phyloP scores from a whole-genome alignment of 306 rosid genomes.

The Castanea mollissima region DNA sequence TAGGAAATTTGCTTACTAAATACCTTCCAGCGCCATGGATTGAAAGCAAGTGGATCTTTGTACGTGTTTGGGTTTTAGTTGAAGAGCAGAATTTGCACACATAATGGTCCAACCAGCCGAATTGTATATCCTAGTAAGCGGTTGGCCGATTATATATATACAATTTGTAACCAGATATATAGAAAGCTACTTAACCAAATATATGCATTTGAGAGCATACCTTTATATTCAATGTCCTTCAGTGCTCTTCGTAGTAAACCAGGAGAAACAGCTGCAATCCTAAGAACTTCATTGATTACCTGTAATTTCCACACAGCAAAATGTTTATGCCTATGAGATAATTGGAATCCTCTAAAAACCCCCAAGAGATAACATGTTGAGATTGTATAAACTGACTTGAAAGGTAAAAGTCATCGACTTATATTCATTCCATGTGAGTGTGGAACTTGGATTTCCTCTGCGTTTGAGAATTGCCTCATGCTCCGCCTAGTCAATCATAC shows the following conservation, averaged over 20 bases:
- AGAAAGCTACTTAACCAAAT: not conserved
- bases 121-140: slow-evolving; percentile 35
- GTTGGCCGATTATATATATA: not conserved
- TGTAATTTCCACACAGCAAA: not conserved
- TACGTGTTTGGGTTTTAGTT: too few species aligned
- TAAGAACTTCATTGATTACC: slow-evolving; percentile 41
- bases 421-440: slow-evolving; percentile 40
- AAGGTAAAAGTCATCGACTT: slow-evolving; percentile 44
- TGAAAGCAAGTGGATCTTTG: too few species aligned
- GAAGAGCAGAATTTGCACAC: too few species aligned
- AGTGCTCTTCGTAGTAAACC: slow-evolving; percentile 32
- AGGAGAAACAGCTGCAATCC: slow-evolving; percentile 28
- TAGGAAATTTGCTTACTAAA: not conserved
- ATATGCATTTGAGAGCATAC: not conserved
- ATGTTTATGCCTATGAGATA: not conserved
- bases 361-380: not conserved
- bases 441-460: slow-evolving; percentile 26
- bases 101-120: too few species aligned
- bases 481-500: slow-evolving; percentile 27
- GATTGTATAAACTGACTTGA: slow-evolving; percentile 21
- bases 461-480: slow-evolving; percentile 30
- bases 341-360: not conserved
- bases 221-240: slow-evolving; percentile 34
- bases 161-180: not conserved
- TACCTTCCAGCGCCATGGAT: slow-evolving; percentile 50